Percentiles rank a stretch among this genome's conserved stretches.
phyloP scores from a whole-genome alignment of 768 basidiomycete species.

The Psilocybe subaeruginosa region DNA sequence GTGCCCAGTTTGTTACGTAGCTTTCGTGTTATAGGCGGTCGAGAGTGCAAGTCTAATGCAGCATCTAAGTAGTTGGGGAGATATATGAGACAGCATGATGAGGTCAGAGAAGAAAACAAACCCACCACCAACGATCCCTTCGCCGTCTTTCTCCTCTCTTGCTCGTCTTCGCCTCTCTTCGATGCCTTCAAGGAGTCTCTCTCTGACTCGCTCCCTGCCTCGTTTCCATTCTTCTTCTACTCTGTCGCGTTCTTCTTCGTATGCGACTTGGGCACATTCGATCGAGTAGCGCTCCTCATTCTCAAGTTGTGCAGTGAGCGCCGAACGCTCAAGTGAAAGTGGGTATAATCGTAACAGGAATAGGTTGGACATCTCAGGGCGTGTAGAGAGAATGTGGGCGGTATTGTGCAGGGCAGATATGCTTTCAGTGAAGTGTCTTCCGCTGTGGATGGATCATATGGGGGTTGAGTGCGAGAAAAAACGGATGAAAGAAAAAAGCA shows the following conservation, averaged over 20 bases:
- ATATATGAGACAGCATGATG: constrained; percentile 4
- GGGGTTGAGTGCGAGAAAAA: constrained; percentile 12
- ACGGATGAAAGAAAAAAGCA: constrained; percentile 17
- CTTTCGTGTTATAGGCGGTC: constrained; percentile 83
- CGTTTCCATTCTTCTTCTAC: constrained; percentile 85
- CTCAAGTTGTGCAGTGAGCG: constrained; percentile 65
- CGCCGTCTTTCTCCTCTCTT: constrained; percentile 88
- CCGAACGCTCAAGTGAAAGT: constrained; percentile 75
- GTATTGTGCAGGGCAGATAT: constrained; percentile 62
- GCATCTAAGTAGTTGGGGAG: constrained; percentile 51
- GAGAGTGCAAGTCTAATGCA: constrained; percentile 73
- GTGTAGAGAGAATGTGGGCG: constrained; percentile 64
- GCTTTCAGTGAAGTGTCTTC: constrained; percentile 63
- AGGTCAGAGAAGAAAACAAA: constrained; percentile 14
- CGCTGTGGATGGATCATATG: constrained; percentile 36
- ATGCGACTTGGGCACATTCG: constrained; percentile 69
- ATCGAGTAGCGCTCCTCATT: constrained; percentile 71
- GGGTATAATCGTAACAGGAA: constrained; percentile 79
- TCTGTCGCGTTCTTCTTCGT: constrained; percentile 75
- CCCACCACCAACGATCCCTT: constrained; percentile 74
- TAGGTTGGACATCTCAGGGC: constrained; percentile 64
- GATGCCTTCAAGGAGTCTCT: constrained; percentile 81
- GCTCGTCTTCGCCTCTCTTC: constrained; percentile 80
- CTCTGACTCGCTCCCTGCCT: constrained; percentile 74
- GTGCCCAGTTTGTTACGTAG: constrained; percentile 80